These are phyloP conservation scores for Asterionellopsis glacialis DNA, from an alignment of 108 stramenopile genomes.

Conservation along the genomic window DNA sequence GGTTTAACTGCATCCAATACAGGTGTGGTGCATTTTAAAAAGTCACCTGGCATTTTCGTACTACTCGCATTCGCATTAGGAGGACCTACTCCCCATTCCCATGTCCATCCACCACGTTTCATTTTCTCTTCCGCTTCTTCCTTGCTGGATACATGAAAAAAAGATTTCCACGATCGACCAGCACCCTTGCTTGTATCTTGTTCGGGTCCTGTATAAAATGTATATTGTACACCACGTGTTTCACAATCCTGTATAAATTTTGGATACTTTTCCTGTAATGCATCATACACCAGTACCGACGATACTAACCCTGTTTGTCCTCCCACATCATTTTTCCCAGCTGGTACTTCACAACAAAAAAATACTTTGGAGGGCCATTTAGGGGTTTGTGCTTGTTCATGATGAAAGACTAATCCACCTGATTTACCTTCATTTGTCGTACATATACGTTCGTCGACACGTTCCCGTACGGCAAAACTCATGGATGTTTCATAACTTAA, in stretches of 20 bases:
- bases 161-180: conserved; percentile 26
- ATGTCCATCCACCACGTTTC: conserved; percentile 27
- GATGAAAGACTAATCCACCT: conserved; percentile 30
- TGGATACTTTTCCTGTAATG: conserved; percentile 13
- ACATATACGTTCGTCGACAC: conserved; percentile 22
- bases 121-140: conserved; percentile 24
- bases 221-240: conserved; percentile 22
- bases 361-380: conserved; percentile 33
- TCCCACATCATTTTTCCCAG: conserved; percentile 9
- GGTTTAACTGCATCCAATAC: conserved; percentile 26
- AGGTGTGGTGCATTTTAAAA: conserved; percentile 30
- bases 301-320: conserved; percentile 25
- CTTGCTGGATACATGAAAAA: conserved; percentile 25
- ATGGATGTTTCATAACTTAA: conserved; percentile 25
- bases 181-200: conserved; percentile 25
- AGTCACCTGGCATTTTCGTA: conserved; percentile 8
- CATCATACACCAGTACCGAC: conserved; percentile 15
- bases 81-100: conserved; percentile 20
- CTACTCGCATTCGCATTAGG: background rate
- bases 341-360: conserved; percentile 26
- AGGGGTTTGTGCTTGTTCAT: conserved; percentile 32
- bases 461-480: conserved; percentile 21
- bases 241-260: conserved; percentile 18
- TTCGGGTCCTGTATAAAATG: conserved; percentile 18
- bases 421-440: conserved; percentile 32